Evolutionary conservation across 805 yeast genomes (phyloP).

Genomic region (Jamesozyma spencerorum): DNA sequence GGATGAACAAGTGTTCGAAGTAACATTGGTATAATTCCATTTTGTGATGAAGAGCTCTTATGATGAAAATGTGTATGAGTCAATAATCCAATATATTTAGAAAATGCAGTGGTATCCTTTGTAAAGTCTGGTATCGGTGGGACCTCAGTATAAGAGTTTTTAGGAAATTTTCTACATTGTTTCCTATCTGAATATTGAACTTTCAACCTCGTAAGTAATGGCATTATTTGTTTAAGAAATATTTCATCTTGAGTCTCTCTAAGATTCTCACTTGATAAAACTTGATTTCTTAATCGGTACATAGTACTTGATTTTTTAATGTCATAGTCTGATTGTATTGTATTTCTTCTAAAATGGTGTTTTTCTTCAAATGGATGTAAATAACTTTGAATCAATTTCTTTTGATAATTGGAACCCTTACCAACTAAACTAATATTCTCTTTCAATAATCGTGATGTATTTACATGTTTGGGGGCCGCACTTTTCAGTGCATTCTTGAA

Average conservation of each 20-base stretch:
- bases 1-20: constrained; percentile 34
- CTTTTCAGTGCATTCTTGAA: not conserved
- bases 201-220: constrained; percentile 18
- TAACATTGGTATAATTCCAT: constrained; percentile 33
- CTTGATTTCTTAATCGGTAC: constrained; percentile 1
- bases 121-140: constrained; percentile 32
- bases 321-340: constrained; percentile 16
- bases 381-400: constrained; percentile 21
- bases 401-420: constrained; percentile 25
- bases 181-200: constrained; percentile 2
- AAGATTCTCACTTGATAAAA: not conserved
- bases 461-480: not conserved
- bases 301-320: constrained; percentile 6
- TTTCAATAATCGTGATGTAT: not conserved
- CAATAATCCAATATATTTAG: constrained; percentile 21
- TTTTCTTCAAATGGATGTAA: constrained; percentile 21
- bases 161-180: constrained; percentile 2
- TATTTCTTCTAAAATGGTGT: constrained; percentile 21
- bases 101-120: constrained; percentile 10
- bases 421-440: constrained; percentile 20
- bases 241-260: constrained; percentile 5
- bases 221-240: constrained; percentile 17
- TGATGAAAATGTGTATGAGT: constrained; percentile 32
- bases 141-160: constrained; percentile 25
- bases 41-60: constrained; percentile 30